These are phyloP conservation scores for Aspergillus tanneri DNA, from an alignment of 2,329 filamentous ascomycete species.

Conservation along the genomic window DNA sequence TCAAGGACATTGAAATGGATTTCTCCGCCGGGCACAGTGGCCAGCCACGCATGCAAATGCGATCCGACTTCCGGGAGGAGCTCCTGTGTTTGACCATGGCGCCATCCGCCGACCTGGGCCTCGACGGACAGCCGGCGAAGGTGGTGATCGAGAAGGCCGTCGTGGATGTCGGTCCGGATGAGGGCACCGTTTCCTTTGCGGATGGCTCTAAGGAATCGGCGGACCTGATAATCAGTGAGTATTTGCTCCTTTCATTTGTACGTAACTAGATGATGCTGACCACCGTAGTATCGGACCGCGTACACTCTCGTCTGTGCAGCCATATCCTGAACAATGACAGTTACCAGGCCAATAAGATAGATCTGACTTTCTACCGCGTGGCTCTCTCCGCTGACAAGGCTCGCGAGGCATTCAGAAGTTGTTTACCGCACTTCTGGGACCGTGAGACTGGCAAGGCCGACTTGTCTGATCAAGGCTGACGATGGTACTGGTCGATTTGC, in stretches of 20 bases:
- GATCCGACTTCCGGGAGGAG: conserved; percentile 7
- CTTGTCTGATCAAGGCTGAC: neutral
- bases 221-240: neutral
- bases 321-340: neutral
- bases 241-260: neutral
- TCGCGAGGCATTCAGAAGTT: neutral
- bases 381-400: neutral
- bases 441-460: neutral
- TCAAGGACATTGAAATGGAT: conserved; percentile 3
- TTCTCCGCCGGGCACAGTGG: neutral
- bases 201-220: neutral
- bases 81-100: neutral
- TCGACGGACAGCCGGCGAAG: neutral
- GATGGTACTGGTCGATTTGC: conserved; percentile 4
- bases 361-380: conserved; percentile 3
- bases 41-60: neutral
- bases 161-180: neutral
- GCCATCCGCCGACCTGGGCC: neutral
- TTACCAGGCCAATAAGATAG: conserved; percentile 3
- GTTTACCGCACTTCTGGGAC: conserved; percentile 5
- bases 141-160: neutral
- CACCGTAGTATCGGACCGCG: conserved; percentile 1
- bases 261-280: neutral
- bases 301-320: conserved; percentile 1
- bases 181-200: neutral